Evolutionary conservation across 176 grass and related monocot species (phyloP).

Genomic region (Tillandsia leiboldiana): DNA sequence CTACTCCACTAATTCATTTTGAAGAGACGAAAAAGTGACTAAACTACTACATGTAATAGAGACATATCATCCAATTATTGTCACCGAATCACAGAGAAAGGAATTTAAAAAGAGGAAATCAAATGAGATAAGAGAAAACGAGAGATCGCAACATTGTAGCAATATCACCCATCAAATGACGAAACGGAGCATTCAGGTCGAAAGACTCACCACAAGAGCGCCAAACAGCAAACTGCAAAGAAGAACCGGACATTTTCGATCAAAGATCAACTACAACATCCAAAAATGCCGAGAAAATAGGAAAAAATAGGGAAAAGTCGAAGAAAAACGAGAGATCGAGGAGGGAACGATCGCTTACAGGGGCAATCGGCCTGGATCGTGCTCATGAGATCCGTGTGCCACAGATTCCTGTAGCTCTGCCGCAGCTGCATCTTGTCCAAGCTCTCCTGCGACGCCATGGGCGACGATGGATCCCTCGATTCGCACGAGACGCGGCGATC

Average conservation of each 20-base stretch:
- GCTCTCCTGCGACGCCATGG: constrained; percentile 57
- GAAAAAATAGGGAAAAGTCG: too few species aligned
- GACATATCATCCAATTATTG: too few species aligned
- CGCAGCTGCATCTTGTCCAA: constrained; percentile 89
- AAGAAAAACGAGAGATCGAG: constrained; percentile 8
- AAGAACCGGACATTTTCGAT: background rate
- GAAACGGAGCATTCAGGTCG: background rate
- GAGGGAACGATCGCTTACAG: constrained; percentile 18
- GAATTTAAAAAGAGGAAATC: background rate
- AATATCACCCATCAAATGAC: background rate
- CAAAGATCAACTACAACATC: constrained; percentile 2
- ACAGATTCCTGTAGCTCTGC: constrained; percentile 89
- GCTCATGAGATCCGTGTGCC: constrained; percentile 74
- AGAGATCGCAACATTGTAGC: constrained; percentile 1
- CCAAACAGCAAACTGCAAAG: constrained; percentile 78
- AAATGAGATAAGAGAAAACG: background rate
- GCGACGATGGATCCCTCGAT: constrained; percentile 2
- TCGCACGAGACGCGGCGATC: constrained; percentile 3
- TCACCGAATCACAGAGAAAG: constrained; percentile 2
- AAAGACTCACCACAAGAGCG: constrained; percentile 76
- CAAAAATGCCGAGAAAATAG: background rate
- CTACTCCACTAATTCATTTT: too few species aligned
- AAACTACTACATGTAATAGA: too few species aligned
- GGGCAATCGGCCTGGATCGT: constrained; percentile 71
- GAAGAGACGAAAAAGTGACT: too few species aligned